Conservation (phyloP, 495 filamentous ascomycete genomes). For the Xylaria telfairii region DNA sequence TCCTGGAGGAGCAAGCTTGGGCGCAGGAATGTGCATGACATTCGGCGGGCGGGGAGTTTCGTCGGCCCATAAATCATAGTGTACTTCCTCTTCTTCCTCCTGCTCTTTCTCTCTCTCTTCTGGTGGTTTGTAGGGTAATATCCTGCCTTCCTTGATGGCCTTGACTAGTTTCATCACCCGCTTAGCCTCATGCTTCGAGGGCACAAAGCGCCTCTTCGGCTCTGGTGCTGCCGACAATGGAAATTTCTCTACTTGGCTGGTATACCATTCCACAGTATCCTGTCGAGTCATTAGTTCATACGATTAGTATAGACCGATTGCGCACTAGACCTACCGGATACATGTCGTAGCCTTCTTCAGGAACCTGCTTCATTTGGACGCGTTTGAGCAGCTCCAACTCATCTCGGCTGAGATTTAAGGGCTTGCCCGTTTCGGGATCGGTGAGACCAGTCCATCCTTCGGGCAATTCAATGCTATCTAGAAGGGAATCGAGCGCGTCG, state of each 20-base stretch:
- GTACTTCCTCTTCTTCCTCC: slow-evolving; percentile 66
- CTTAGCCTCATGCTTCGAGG: slow-evolving; percentile 98
- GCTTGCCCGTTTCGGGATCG: slow-evolving; percentile 90
- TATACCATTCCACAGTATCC: slow-evolving; percentile 92
- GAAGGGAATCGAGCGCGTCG: slow-evolving; percentile 88
- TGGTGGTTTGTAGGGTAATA: slow-evolving; percentile 86
- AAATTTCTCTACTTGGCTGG: slow-evolving; percentile 88
- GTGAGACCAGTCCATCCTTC: slow-evolving; percentile 98
- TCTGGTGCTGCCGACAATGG: slow-evolving; percentile 93
- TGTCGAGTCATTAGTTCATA: slow-evolving; percentile 38
- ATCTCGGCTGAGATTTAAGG: slow-evolving; percentile 82
- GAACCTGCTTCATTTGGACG: slow-evolving; percentile 88
- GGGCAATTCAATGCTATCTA: slow-evolving; percentile 97
- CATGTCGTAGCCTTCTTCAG: slow-evolving; percentile 86
- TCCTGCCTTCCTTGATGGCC: slow-evolving; percentile 92
- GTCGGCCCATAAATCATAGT: slow-evolving; percentile 94
- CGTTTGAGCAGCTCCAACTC: slow-evolving; percentile 88
- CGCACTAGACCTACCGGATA: slow-evolving; percentile 65
- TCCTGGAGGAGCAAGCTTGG: slow-evolving; percentile 90
- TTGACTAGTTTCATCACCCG: slow-evolving; percentile 97
- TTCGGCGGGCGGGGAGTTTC: slow-evolving; percentile 84
- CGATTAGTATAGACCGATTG: not conserved
- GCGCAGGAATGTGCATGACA: slow-evolving; percentile 94
- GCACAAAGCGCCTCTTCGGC: slow-evolving; percentile 92
- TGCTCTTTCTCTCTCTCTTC: slow-evolving; percentile 75